Base-by-base conservation (phyloP, 495 filamentous ascomycete genomes). In the Neohortaea acidophila region DNA sequence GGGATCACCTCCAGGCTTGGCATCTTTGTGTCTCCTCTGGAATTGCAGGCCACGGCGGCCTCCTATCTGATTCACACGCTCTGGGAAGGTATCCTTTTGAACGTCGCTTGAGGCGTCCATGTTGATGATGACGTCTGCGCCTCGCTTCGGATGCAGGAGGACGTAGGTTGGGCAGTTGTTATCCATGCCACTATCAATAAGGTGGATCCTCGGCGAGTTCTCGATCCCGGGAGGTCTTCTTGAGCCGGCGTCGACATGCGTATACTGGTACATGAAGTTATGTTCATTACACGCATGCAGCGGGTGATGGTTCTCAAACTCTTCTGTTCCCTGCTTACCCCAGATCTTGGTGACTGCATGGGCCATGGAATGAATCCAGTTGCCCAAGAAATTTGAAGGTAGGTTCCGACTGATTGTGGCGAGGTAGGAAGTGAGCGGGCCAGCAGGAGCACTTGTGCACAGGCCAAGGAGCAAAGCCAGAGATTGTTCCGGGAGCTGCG, bases 31-130 rank as follows among this genome's bases (percentile, higher is more conserved):
- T 3, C 53, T 44, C 35, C 36, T 46, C 22, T 25, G 43, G 36
- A 56, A 56, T 25, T 51, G 43, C 12, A 54, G 12, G 8, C 51
- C 53, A 15, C 53, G 44, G 2, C 53, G 51, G 18, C 29, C 27
- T 12, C 53, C 53, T 21, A 56, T 56, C 36, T 56, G 48, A 21
- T 46, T 36, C 14, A 53, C 43, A 2, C 53, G 51, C 26, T 53
- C 38, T 33, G 35, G 51, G 39, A 53, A 56, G 3, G 41, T 51
- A 45, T 56, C 53, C 26, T 53, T 54, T 30, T 51, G 53, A 4
- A 56, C 53, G 40, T 56, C 51, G 17, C 37, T 44, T 8, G 53
- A 56, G 1, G 53, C 53, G 38, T 56, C 53, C 48, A 56, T 53
- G 39, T 56, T 56, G 44, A 56, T 33, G 23, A 56, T 56, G 1